phyloP scores from a whole-genome alignment of 345 rosid genomes.

The Anastatica hierochuntica region DNA sequence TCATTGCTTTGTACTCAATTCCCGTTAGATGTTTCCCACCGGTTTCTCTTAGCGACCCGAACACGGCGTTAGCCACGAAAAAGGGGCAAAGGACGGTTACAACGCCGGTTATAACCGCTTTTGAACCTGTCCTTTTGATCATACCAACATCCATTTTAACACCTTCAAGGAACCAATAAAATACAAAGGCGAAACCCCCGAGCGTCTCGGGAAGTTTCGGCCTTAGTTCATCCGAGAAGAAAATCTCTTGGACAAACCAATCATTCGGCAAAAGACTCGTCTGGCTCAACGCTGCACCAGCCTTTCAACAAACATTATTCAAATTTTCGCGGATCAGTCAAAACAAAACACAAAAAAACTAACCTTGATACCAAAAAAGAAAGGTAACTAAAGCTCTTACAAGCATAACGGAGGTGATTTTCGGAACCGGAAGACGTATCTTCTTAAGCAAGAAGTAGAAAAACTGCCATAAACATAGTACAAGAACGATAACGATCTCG shows the following conservation, averaged over 20 bases:
- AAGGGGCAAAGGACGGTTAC: conserved; percentile 26
- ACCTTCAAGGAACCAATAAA: conserved; percentile 39
- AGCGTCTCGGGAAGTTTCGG: conserved; percentile 23
- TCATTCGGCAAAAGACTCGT: conserved; percentile 10
- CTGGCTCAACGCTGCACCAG: conserved; percentile 22
- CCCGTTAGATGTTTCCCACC: conserved; percentile 15
- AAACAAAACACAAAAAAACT: not conserved
- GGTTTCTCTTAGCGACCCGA: conserved; percentile 13
- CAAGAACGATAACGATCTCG: conserved; percentile 9
- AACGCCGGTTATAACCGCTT: conserved; percentile 16
- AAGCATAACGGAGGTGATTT: conserved; percentile 25
- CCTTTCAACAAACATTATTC: conserved; percentile 6
- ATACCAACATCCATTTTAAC: conserved; percentile 40
- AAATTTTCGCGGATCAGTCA: not conserved
- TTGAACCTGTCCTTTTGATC: conserved; percentile 14
- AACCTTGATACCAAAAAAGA: too few species aligned
- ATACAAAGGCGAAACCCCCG: conserved; percentile 29
- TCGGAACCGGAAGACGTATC: conserved; percentile 19
- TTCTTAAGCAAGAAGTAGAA: conserved; percentile 16
- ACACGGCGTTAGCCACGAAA: conserved; percentile 7
- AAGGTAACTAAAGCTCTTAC: conserved; percentile 2
- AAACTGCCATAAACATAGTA: conserved; percentile 23
- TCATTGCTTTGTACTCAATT: conserved; percentile 13
- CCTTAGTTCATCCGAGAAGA: conserved; percentile 16
- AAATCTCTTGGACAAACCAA: conserved; percentile 7